Base-by-base conservation (phyloP, 768 basidiomycete genomes). In the Psilocybe tampanensis region DNA sequence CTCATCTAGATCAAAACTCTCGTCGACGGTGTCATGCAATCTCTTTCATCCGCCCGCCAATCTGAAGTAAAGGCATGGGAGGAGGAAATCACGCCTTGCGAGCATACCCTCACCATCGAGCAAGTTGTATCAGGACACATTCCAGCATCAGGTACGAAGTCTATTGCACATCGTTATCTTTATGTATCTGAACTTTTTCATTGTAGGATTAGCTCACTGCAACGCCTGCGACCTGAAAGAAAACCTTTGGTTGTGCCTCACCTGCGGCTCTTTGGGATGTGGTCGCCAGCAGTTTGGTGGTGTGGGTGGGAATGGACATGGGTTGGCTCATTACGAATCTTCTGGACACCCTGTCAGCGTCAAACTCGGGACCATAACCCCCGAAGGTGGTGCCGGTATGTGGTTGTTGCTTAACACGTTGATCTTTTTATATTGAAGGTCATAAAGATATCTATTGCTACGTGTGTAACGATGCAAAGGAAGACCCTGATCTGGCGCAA, bases 11-110 rank as follows among this genome's bases (percentile, higher is more conserved):
- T 85, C 39, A 81, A 80, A 60, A 66, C 74, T 0, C 73, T 95
- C 9, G 75, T 84, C 3, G 80, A 87, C 19, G 85, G 82, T 0
- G 77, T 96, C 54, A 88, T 97, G 85, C 75, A 80, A 1, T 87
- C 94, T 1, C 76, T 93, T 64, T 94, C 94, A 0, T 95, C 94
- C 1, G 90, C 93, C 0, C 91, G 94, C 47, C 90, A 96, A 68
- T 93, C 90, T 0, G 95, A 98, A 66, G 90, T 99, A 47, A 90
- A 97, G 72, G 90, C 97, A 6, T 99, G 97, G 97, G 94, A 98
- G 69, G 95, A 98, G 70, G 96, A 98, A 62, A 88, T 97, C 41
- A 66, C 77, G 0, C 73, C 93, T 7, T 99, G 97, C 78, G 88
- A 93, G 66, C 97, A 99, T 54, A 82, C 83, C 0, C 69, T 83